Evolutionary conservation across 495 filamentous ascomycete genomes (phyloP).

Genomic region (Tricharina praecox): DNA sequence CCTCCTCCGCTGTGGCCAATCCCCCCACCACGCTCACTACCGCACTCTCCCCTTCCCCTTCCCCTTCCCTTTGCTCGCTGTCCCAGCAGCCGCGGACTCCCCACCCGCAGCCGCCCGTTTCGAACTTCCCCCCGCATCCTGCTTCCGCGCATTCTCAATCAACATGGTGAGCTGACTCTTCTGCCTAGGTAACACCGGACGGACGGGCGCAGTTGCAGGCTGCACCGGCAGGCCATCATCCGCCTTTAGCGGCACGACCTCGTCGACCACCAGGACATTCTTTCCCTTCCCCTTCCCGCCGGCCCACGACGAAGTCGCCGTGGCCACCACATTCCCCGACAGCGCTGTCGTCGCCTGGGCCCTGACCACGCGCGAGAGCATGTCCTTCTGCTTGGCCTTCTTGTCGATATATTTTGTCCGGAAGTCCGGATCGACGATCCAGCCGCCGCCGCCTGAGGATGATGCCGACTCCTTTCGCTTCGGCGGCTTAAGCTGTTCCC

Average conservation of each 20-base stretch:
- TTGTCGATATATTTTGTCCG: conserved; percentile 23
- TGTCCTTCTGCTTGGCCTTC: conserved; percentile 16
- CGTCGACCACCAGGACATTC: conserved; percentile 15
- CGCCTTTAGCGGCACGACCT: conserved; percentile 19
- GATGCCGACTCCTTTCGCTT: conserved; percentile 7
- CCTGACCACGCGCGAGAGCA: conserved; percentile 8
- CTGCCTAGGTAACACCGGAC: conserved; percentile 7
- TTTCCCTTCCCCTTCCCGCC: conserved; percentile 16
- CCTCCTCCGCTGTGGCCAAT: no score
- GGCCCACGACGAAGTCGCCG: conserved; percentile 1
- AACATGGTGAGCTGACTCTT: conserved; percentile 4
- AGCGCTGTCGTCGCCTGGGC: conserved; percentile 10
- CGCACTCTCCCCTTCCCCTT: conserved; percentile 1
- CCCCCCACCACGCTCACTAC: no score
- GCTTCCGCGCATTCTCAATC: conserved; percentile 6
- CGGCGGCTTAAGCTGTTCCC: neutral
- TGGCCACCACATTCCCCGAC: neutral
- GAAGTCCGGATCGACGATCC: conserved; percentile 25
- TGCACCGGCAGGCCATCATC: conserved; percentile 9
- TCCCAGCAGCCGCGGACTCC: no score
- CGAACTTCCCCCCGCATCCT: neutral
- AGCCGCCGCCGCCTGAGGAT: conserved; percentile 11
- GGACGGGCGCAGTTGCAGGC: no score
- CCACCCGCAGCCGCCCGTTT: no score
- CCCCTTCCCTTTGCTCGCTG: neutral